A percentile compares a stretch with the other conserved stretches of the same genome.
phyloP scores from a whole-genome alignment of 2,329 filamentous ascomycete genomes.

The Beauveria australis region DNA sequence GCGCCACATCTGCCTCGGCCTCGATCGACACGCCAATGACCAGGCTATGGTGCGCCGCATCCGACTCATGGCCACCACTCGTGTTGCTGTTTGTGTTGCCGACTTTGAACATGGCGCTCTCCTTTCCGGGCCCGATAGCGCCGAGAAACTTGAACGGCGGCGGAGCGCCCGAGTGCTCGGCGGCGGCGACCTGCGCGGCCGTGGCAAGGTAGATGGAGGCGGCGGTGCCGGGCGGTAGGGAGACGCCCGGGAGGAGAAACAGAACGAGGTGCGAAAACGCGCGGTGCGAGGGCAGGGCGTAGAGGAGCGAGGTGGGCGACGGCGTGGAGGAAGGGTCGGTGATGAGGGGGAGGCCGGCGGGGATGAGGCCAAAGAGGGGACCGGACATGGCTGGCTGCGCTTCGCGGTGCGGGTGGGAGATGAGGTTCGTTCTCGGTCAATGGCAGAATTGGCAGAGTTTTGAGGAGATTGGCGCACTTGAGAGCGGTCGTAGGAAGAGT shows the following conservation, averaged over 20 bases:
- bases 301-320: constrained; percentile 48
- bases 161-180: constrained; percentile 19
- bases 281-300: constrained; percentile 37
- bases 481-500: neutral
- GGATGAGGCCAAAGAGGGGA: constrained; percentile 51
- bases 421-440: too few relatives aligned
- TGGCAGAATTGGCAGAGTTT: too few relatives aligned
- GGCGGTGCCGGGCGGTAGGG: constrained; percentile 66
- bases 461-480: neutral
- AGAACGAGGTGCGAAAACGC: constrained; percentile 77
- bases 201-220: constrained; percentile 83
- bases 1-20: constrained; percentile 60
- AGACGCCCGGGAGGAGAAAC: constrained; percentile 73
- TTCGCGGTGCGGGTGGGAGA: too few relatives aligned
- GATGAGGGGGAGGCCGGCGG: constrained; percentile 50
- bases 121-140: constrained; percentile 81
- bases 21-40: constrained; percentile 81
- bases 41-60: constrained; percentile 32
- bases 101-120: constrained; percentile 84
- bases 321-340: constrained; percentile 45
- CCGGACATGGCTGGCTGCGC: constrained; percentile 26
- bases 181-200: constrained; percentile 29
- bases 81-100: constrained; percentile 19
- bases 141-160: constrained; percentile 75
- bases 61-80: neutral